Evolutionary conservation across 371 early-diverging fungal species (phyloP).

Genomic region (Smittium mucronatum): DNA sequence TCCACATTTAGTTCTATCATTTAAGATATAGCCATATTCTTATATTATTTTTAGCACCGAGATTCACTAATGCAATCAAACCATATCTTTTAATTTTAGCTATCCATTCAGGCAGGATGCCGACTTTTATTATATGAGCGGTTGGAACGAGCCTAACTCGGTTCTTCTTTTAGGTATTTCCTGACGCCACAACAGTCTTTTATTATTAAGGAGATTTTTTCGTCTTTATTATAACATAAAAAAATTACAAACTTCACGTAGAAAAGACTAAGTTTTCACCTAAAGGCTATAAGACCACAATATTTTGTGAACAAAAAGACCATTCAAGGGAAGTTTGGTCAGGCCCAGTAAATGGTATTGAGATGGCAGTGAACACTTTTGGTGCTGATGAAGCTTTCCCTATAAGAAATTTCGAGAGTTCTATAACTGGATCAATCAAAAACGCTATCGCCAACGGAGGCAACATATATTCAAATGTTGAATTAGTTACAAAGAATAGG

Average conservation of each 20-base stretch:
- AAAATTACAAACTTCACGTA: constrained; percentile 6
- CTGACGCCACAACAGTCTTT: constrained; percentile 3
- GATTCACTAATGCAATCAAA: too few relatives aligned
- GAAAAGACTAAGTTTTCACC: constrained; percentile 42
- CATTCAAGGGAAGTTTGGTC: constrained; percentile 77
- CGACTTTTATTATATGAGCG: constrained; percentile 74
- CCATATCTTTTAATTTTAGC: too few relatives aligned
- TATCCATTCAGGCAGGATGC: constrained; percentile 90
- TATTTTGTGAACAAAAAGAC: constrained; percentile 71
- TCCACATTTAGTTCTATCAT: neutral
- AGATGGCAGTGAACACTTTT: constrained; percentile 61
- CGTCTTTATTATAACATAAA: too few relatives aligned
- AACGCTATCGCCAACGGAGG: neutral
- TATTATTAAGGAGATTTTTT: too few relatives aligned
- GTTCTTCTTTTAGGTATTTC: constrained; percentile 56
- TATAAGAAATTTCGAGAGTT: constrained; percentile 15
- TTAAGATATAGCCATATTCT: constrained; percentile 23
- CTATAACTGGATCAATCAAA: constrained; percentile 7
- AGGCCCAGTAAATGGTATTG: constrained; percentile 75
- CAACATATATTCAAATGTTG: neutral
- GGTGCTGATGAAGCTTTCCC: constrained; percentile 70
- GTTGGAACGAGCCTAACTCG: constrained; percentile 85
- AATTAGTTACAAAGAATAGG: neutral
- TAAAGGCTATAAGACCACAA: constrained; percentile 65
- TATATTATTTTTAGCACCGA: too few relatives aligned